Base-by-base conservation (phyloP, 2,329 filamentous ascomycete genomes). In the Trichophyton simii region DNA sequence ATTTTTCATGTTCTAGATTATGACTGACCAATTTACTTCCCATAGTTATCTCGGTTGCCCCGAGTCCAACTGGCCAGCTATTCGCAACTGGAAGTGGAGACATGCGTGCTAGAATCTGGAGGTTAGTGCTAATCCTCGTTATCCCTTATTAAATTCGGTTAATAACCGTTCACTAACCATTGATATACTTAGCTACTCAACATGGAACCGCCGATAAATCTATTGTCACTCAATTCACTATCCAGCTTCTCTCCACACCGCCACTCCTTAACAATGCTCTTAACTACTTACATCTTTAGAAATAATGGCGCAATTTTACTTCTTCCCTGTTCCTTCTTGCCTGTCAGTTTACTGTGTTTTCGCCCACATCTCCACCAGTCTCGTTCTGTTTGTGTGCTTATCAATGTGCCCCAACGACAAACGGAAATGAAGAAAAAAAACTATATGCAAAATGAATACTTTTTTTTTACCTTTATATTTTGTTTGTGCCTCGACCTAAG, bases 71-170 rank as follows among this genome's bases (percentile, higher is more conserved):
- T 42, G 91, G 91, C 62, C 85, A 86, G 65, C 87, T 90, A 72
- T 99, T 99, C 72, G 94, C 94, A 46, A 99, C 94, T 3, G 94
- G 94, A 64, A 96, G 91, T 67, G 94, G 94, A 69, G 94, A 99
- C 73, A 95, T 95, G 89, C 88, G 92, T 72, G 94, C 94, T 60
- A 87, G 94, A 70, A 97, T 99, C 77, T 99, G 94, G 94, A 91
- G 88, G 69, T 96, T 69, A 67, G 73, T 70, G 4, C 34, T 2
- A 38, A 15, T 38, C 3, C 31, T 3, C 38, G 15, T 38, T n/a
- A 20, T 11, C 13, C 41, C 42, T 18, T 44, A 31, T 34, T 3
- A 38, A 48, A 48, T 9, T n/a, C 3, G 22, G 38, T 58, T 5
- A 25, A 3, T 31, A n/a, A 11, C 11, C 2, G 3, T 28, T 31